These are phyloP conservation scores for Silene uniflora DNA, from an alignment of 148 eudicot genomes.

Conservation along the genomic window DNA sequence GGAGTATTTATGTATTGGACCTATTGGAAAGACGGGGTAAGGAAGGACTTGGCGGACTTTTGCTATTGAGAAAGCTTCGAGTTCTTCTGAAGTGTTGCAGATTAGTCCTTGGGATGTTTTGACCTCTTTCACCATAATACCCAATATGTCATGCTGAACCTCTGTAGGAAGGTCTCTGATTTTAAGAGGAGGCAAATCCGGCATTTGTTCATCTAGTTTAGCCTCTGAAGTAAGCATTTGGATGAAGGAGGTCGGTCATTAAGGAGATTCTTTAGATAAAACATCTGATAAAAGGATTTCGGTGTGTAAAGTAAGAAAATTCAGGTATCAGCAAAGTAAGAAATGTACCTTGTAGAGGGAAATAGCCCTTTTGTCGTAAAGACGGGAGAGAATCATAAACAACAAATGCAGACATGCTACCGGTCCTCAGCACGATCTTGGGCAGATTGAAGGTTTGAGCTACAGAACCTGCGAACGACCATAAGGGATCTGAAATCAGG, in stretches of 20 bases:
- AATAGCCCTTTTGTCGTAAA: constrained; percentile 38
- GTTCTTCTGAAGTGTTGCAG: constrained; percentile 35
- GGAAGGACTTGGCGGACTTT: constrained; percentile 9
- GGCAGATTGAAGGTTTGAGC: constrained; percentile 43
- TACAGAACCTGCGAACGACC: constrained; percentile 43
- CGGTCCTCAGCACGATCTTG: no score
- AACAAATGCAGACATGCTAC: no score
- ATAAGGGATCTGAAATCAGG: no score
- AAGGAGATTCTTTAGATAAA: no score
- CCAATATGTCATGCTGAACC: constrained; percentile 2
- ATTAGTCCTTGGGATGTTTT: constrained; percentile 31
- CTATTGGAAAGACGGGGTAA: constrained; percentile 35
- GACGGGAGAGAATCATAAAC: constrained; percentile 31
- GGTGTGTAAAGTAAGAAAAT: background rate
- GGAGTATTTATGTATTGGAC: constrained; percentile 32
- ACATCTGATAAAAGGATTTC: no score
- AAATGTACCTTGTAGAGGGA: constrained; percentile 9
- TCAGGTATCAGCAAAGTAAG: background rate
- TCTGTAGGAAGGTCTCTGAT: constrained; percentile 35
- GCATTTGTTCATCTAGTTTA: constrained; percentile 17
- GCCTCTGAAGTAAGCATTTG: no score
- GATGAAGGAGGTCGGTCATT: no score
- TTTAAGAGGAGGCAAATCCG: constrained; percentile 29
- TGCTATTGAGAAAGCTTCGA: constrained; percentile 19
- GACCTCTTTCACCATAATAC: constrained; percentile 15